Percentiles rank a stretch among this genome's conserved stretches.
phyloP scores from a whole-genome alignment of 139 green algal species.

The Tetradesmus lagerheimii region DNA sequence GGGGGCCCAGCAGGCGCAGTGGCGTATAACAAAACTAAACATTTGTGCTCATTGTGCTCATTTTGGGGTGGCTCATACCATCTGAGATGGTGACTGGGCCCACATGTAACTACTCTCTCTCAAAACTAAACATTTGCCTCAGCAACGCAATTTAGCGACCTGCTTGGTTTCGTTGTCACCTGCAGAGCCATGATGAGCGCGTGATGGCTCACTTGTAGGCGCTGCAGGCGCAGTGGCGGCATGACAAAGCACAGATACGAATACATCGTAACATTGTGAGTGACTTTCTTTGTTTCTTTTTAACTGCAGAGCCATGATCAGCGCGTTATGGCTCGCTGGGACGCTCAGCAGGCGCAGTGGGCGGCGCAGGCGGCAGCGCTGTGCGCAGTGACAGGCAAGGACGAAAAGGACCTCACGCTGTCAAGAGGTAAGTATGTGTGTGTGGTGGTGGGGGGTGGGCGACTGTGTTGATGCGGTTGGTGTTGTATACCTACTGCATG shows the following conservation, averaged over 20 bases:
- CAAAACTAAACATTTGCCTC: too few species aligned
- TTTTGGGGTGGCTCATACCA: too few species aligned
- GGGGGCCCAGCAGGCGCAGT: too few species aligned
- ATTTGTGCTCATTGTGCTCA: too few species aligned
- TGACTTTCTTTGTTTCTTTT: neutral
- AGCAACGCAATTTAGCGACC: too few species aligned
- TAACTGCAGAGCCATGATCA: slow-evolving; percentile 33
- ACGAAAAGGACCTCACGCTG: neutral
- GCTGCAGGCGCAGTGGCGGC: neutral
- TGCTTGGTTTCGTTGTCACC: neutral
- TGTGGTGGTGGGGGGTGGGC: neutral
- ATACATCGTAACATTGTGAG: neutral
- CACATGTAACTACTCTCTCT: too few species aligned
- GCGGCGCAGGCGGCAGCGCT: neutral
- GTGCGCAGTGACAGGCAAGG: slow-evolving; percentile 4
- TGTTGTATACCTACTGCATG: neutral
- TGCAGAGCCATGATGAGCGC: neutral
- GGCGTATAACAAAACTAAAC: too few species aligned
- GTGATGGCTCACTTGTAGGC: neutral
- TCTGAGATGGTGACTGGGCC: too few species aligned
- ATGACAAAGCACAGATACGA: too few species aligned
- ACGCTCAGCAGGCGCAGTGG: slow-evolving; percentile 36
- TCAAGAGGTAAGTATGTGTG: neutral
- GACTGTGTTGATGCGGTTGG: neutral
- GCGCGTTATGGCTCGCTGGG: slow-evolving; percentile 14